Evolutionary conservation across 2,329 filamentous ascomycete genomes (phyloP), one percentile per base, ranked within the genome.

Genomic region (Elsinoe necatrix): DNA sequence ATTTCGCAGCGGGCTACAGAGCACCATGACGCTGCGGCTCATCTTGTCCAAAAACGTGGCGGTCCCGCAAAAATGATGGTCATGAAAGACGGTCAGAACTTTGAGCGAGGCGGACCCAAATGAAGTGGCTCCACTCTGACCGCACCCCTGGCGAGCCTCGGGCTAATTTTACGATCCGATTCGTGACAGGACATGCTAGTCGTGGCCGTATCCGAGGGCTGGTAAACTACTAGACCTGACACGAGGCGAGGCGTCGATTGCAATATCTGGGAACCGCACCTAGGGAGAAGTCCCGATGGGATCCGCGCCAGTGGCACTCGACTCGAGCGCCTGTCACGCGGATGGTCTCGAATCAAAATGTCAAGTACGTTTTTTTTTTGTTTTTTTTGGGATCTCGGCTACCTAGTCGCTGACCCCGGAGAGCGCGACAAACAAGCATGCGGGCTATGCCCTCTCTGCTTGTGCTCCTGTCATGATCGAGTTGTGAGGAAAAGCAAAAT

Each of bases 161-260:
- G 48, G 31, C 48, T 39, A 52, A 52, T 52, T 52, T 50, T 39
- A 35, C 48, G 48, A 52, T 52, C 48, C 48, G 48, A 52, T 39
- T 52, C 48, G 29, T 51, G 20, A 29, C 25, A 29, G 16, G 29
- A 16, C 25, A 51, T 51, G 7, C 16, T 23, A 27, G 16, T 34
- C 25, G 42, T 39, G 31, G 3, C 31, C 39, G 48, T n/a, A 52
- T 34, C 29, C 20, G 29, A 31, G 20, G 8, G 16, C 29, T 52
- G 48, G 48, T 52, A 52, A 8, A 21, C 48, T 52, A 52, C 48
- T n/a, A 39, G 29, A 37, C 48, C 34, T 52, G 48, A 52, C 48
- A 52, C 48, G 48, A 35, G 31, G 48, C 29, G 48, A 52, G 31
- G 48, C 48, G 29, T 25, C 31, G 48, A 52, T 52, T 52, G 48